Conservation (phyloP, 1,284 basidiomycete species). For the Meripilus lineatus region DNA sequence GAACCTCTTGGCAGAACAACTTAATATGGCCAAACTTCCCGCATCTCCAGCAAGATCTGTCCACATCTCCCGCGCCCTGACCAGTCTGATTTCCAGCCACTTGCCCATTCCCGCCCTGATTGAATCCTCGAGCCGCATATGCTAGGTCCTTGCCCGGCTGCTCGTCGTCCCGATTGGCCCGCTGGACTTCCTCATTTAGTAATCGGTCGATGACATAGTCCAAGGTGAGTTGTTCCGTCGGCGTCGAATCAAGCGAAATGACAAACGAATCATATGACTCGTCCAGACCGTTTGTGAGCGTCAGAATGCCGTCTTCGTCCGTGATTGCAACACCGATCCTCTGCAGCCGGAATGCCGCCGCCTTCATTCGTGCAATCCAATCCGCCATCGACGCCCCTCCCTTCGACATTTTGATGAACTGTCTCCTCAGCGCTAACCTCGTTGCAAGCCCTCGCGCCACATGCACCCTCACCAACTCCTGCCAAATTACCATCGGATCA, state of each 20-base stretch:
- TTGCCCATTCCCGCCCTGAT: too few species aligned
- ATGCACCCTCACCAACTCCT: conserved; percentile 24
- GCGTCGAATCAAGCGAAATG: conserved; percentile 22
- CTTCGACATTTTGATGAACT: conserved; percentile 25
- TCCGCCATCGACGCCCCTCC: conserved; percentile 22
- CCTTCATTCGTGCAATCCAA: conserved; percentile 27
- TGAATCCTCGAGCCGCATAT: too few species aligned
- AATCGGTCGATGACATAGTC: conserved; percentile 23
- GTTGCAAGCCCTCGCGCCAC: conserved; percentile 27
- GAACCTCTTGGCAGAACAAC: too few species aligned
- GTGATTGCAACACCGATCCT: conserved; percentile 17
- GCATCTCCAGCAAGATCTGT: too few species aligned
- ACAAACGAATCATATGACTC: conserved; percentile 22
- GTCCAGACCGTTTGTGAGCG: conserved; percentile 26
- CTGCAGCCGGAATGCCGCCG: conserved; percentile 20
- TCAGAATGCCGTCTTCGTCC: conserved; percentile 27
- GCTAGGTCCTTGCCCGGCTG: too few species aligned
- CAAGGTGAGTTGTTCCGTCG: conserved; percentile 18
- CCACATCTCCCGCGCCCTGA: too few species aligned
- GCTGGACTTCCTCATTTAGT: conserved; percentile 29
- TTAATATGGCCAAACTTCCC: too few species aligned
- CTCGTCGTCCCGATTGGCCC: too few species aligned
- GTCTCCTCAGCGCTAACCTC: conserved; percentile 18
- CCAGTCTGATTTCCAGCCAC: too few species aligned
- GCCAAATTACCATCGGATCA: conserved; percentile 27